Evolutionary conservation across 2,329 filamentous ascomycete species (phyloP), one percentile per base, ranked within the genome.

Genomic region (Dactylonectria estremocensis): DNA sequence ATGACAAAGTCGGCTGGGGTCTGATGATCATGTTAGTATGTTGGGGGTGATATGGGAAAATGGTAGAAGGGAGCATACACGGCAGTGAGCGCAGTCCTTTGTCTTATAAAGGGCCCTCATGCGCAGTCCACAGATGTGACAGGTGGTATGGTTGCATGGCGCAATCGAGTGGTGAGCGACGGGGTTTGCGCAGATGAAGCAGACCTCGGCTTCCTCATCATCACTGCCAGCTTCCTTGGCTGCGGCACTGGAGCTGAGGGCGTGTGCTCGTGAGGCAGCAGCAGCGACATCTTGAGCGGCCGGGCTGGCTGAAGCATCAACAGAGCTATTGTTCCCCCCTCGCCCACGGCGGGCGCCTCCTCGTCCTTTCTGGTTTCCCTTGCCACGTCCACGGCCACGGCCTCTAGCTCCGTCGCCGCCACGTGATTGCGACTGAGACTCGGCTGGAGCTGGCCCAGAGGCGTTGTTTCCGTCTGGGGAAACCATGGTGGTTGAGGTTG

Each of bases 171-270:
- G 91, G 83, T 98, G 95, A 55, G 93, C 90, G 54, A 99, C 92
- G 2, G 92, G 90, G 72, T 95, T 97, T 64, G 96, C 95, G 82
- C 96, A 99, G 77, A 99, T 99, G 82, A 98, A 98, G 88, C 96
- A 99, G 68, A 98, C 89, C 69, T 98, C 95, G 28, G 87, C 91
- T 63, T 95, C 92, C 31, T 88, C 88, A 54, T 88, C 88, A 3
- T 81, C 84, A 68, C 81, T 77, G 56, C 74, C 77, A 56, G 68
- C 76, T 48, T 76, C 72, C 59, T 74, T 69, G 40, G 75, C 73
- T 35, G 61, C 69, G 24, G 77, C 52, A 37, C 63, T 66, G 3
- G 63, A 67, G 16, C 73, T 80, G 72, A 66, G 78, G 75, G 66
- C 82, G 76, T 69, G 80, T 64, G 73, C 82, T 80, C 71, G 83